Evolutionary conservation across 2,329 filamentous ascomycete genomes (phyloP).

Genomic region (Monosporascus sp.): DNA sequence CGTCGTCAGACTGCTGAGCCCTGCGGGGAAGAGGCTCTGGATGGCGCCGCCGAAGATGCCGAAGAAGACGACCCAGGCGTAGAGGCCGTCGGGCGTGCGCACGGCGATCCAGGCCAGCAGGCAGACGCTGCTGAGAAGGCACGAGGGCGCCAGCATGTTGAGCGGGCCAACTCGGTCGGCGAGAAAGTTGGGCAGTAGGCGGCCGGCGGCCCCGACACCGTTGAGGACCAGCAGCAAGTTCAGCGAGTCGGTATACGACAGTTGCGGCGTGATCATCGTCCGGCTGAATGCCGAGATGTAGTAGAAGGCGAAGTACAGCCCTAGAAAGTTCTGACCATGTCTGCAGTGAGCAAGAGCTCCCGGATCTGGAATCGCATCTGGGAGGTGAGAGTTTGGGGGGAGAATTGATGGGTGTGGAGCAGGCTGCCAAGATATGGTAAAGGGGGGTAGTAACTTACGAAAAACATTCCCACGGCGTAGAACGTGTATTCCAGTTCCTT

Average conservation of each 20-base stretch:
- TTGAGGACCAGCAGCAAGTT: constrained; percentile 63
- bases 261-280: constrained; percentile 30
- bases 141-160: constrained; percentile 53
- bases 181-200: constrained; percentile 52
- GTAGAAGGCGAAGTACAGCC: constrained; percentile 48
- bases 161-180: constrained; percentile 56
- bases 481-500: constrained; percentile 50
- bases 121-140: constrained; percentile 35
- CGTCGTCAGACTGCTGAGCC: constrained; percentile 48
- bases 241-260: constrained; percentile 47
- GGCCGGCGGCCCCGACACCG: constrained; percentile 53
- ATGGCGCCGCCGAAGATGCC: constrained; percentile 61
- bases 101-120: constrained; percentile 58
- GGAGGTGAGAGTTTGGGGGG: too few relatives aligned
- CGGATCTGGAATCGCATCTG: too few relatives aligned
- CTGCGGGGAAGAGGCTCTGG: constrained; percentile 62
- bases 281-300: constrained; percentile 50
- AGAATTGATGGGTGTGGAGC: too few relatives aligned
- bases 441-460: constrained; percentile 19
- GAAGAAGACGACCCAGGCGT: constrained; percentile 59
- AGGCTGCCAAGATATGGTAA: constrained; percentile 19
- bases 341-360: too few relatives aligned
- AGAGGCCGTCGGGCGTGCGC: constrained; percentile 43
- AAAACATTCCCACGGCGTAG: constrained; percentile 45
- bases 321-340: constrained; percentile 34